These are phyloP conservation scores for Phialocephala subalpina DNA, from an alignment of 2,329 filamentous ascomycete species.

Conservation along the genomic window DNA sequence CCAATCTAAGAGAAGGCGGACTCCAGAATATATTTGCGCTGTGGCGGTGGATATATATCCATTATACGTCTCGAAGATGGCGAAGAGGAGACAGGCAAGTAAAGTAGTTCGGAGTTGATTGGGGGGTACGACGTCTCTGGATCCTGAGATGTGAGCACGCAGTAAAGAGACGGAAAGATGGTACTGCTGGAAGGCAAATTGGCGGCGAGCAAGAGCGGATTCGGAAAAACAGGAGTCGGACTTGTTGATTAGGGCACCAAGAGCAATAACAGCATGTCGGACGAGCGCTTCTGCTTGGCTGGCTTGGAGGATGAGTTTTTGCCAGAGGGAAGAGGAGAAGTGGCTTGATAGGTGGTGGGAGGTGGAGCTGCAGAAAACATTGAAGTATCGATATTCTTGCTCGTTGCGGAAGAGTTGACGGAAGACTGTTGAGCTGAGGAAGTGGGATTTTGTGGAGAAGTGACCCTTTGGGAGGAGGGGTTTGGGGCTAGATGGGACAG, in stretches of 20 bases:
- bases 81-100: slow-evolving; percentile 11
- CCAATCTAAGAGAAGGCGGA: background rate
- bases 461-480: background rate
- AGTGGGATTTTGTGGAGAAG: background rate
- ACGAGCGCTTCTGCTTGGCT: slow-evolving; percentile 13
- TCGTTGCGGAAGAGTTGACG: slow-evolving; percentile 7
- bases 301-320: slow-evolving; percentile 22
- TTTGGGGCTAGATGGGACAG: background rate
- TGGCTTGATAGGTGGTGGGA: slow-evolving; percentile 1
- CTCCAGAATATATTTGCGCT: slow-evolving; percentile 4
- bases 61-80: slow-evolving; percentile 11
- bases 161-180: slow-evolving; percentile 2
- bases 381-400: slow-evolving; percentile 12
- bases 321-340: slow-evolving; percentile 18
- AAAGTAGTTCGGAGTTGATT: slow-evolving; percentile 2
- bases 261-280: slow-evolving; percentile 21
- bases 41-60: background rate
- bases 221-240: background rate
- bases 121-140: background rate
- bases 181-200: slow-evolving; percentile 15
- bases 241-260: slow-evolving; percentile 12
- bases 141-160: background rate
- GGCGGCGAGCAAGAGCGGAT: background rate
- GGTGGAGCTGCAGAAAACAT: slow-evolving; percentile 6
- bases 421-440: background rate